Percentiles rank a stretch among this genome's conserved stretches.
Conservation (phyloP, 1,284 basidiomycete genomes). For the Trametes pubescens region DNA sequence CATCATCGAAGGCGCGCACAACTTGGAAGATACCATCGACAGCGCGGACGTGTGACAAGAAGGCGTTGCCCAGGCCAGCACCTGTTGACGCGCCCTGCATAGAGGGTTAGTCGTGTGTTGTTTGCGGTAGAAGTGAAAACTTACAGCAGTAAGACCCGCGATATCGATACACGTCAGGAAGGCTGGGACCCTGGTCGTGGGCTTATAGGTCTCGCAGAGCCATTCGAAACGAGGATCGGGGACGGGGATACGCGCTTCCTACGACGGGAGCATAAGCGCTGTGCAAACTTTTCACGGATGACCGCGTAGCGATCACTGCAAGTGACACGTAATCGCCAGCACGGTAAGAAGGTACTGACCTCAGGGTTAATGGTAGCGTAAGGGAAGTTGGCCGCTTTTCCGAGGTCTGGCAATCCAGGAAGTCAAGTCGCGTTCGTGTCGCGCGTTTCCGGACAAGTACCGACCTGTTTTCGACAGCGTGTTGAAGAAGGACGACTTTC, state of each 20-base stretch:
- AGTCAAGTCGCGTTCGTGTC: constrained; percentile 9
- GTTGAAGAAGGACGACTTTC: constrained; percentile 96
- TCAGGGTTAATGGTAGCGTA: constrained; percentile 96
- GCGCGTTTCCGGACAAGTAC: constrained; percentile 29
- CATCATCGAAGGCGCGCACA: constrained; percentile 97
- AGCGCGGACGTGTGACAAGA: constrained; percentile 96
- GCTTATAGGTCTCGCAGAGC: constrained; percentile 94
- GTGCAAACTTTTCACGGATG: not conserved
- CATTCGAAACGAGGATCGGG: constrained; percentile 96
- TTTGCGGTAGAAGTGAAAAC: constrained; percentile 38
- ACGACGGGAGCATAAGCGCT: constrained; percentile 5
- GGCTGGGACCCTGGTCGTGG: constrained; percentile 87
- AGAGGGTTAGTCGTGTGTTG: not conserved
- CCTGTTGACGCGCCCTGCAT: constrained; percentile 94
- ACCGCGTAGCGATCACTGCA: not conserved
- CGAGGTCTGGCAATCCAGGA: constrained; percentile 71
- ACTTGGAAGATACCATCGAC: constrained; percentile 99
- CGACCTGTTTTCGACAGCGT: constrained; percentile 89
- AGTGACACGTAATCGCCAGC: not conserved
- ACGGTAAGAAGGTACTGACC: constrained; percentile 42
- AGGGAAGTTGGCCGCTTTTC: constrained; percentile 98
- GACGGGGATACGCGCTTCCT: constrained; percentile 95
- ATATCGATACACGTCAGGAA: constrained; percentile 99
- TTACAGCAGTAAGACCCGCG: constrained; percentile 93
- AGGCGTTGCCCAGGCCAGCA: constrained; percentile 97